Conservation (phyloP, 257 asterid genomes). For the Handroanthus guayacan region DNA sequence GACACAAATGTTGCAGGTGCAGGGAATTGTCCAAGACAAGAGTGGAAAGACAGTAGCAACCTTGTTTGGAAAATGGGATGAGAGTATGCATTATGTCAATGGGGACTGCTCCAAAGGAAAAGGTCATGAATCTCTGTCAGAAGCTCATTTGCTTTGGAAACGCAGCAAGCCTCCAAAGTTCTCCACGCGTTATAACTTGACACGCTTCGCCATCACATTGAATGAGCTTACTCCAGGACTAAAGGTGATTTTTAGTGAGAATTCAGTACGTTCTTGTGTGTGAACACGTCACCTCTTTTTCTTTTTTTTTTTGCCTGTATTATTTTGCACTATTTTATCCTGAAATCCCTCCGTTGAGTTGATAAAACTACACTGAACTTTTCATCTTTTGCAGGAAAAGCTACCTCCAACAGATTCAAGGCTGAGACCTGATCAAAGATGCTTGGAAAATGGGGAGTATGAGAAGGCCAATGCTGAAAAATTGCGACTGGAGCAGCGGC, state of each 20-base stretch:
- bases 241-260: conserved; percentile 54
- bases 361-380: neutral
- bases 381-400: conserved; percentile 63
- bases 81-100: conserved; percentile 77
- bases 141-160: conserved; percentile 84
- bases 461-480: conserved; percentile 87
- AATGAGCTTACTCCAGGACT: conserved; percentile 85
- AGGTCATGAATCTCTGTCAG: conserved; percentile 61
- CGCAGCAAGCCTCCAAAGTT: conserved; percentile 77
- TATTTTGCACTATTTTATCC: neutral
- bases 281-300: neutral
- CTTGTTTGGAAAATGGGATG: conserved; percentile 95
- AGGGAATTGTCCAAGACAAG: conserved; percentile 85
- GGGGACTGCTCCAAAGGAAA: conserved; percentile 80
- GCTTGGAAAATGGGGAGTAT: conserved; percentile 92
- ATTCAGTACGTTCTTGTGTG: neutral
- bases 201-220: conserved; percentile 90
- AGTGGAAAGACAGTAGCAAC: conserved; percentile 87
- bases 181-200: conserved; percentile 85
- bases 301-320: neutral
- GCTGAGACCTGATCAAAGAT: conserved; percentile 94
- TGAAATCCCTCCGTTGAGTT: too few species aligned
- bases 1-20: conserved; percentile 70
- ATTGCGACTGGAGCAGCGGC: conserved; percentile 85
- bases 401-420: conserved; percentile 98